Evolutionary conservation across 805 yeast genomes (phyloP), one percentile per base, ranked within the genome.

Genomic region (Sugiyamaella marilandica): DNA sequence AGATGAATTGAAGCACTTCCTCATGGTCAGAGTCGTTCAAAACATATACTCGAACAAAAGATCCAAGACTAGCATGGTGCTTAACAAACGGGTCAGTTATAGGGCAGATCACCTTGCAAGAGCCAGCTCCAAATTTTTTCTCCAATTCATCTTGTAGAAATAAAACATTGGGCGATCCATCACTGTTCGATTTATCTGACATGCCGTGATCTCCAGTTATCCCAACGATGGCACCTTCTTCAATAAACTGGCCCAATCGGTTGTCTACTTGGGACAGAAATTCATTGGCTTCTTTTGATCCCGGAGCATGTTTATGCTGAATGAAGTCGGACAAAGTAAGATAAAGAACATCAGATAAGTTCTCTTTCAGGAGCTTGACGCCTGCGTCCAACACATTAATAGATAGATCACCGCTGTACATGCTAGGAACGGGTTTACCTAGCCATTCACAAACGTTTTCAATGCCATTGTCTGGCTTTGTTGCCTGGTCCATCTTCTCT

Each of bases 151-250:
- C 52, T 43, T 49, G 52, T 4, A 49, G 10, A 32, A 43, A 49
- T 8, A 41, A 11, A 16, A 49, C 48, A 19, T 49, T 49, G 21
- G 52, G 52, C n/a, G 41, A 19, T 10, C 43, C 41, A 19, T 49
- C 52, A n/a, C 10, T 26, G 35, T 41, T 43, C 5, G 52, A 49
- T 35, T 49, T 49, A 32, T 49, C 52, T 14, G 47, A 36, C 52
- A 49, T 49, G 7, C 52, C 52, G 43, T 49, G 52, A 33, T 49
- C 52, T 13, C 52, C 52, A 29, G 52, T 49, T 16, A 49, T 49
- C 10, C 52, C 52, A 13, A 49, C 48, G 2, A 43, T 48, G n/a
- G 52, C 48, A 16, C 47, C 52, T 16, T 13, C 26, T 21, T 31
- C 33, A 13, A 49, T 33, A 18, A 49, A 14, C 35, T 49, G 35